phyloP scores from a whole-genome alignment of 2,329 filamentous ascomycete species.

The Tolypocladium album region DNA sequence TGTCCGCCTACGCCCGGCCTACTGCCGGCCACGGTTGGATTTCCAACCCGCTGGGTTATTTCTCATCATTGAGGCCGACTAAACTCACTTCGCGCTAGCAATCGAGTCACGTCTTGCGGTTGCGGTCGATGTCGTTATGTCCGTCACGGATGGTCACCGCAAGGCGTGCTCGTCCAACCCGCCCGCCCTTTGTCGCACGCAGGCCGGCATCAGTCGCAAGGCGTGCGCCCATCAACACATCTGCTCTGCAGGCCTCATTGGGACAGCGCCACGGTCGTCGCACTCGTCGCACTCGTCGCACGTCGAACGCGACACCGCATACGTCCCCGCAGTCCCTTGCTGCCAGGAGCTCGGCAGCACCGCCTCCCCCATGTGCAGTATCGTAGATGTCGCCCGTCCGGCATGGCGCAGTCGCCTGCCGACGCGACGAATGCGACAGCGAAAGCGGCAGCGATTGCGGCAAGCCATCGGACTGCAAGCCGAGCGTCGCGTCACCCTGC shows the following conservation, averaged over 20 bases:
- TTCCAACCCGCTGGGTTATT: slow-evolving; percentile 3
- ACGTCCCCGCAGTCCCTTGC: background rate
- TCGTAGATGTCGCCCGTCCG: background rate
- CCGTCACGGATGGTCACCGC: background rate
- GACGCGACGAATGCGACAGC: background rate
- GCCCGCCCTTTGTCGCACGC: too few relatives aligned
- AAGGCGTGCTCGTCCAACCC: background rate
- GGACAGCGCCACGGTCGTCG: background rate
- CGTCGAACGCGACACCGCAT: background rate
- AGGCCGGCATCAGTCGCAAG: background rate
- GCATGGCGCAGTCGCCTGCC: background rate
- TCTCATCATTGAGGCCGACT: slow-evolving; percentile 2
- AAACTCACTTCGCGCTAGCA: background rate
- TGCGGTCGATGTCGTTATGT: background rate
- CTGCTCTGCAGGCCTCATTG: background rate
- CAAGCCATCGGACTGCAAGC: background rate
- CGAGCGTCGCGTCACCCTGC: background rate
- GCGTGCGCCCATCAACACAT: background rate
- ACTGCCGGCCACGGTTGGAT: background rate
- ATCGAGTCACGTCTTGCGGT: background rate
- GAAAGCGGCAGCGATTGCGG: background rate
- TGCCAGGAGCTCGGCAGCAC: background rate
- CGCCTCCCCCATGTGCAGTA: background rate
- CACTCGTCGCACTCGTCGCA: background rate
- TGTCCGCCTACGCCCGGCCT: slow-evolving; percentile 2